phyloP scores from a whole-genome alignment of 1,284 basidiomycete species.

The Cryptococcus amylolentus region DNA sequence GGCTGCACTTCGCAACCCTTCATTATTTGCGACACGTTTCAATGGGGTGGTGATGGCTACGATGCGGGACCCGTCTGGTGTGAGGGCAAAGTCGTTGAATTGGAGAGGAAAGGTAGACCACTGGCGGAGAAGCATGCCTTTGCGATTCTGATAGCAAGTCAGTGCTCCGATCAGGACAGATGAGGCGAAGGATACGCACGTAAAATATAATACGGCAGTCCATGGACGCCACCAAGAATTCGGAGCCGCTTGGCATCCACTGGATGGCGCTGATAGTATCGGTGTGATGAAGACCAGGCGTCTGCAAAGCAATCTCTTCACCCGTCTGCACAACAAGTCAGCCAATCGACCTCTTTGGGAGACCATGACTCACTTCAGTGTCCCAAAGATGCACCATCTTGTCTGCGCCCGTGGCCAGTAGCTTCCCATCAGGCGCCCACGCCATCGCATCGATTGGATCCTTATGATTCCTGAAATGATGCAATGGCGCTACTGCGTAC shows the following conservation, averaged over 20 bases:
- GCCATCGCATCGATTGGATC: conserved; percentile 74
- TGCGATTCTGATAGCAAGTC: conserved; percentile 3
- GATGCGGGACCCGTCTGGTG: conserved; percentile 77
- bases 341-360: neutral
- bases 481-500: conserved; percentile 28
- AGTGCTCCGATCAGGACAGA: neutral
- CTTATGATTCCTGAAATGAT: conserved; percentile 63
- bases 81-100: conserved; percentile 79
- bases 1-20: conserved; percentile 32
- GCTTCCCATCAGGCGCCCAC: conserved; percentile 83
- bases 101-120: conserved; percentile 77
- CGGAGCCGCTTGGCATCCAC: conserved; percentile 83
- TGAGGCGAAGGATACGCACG: conserved; percentile 55
- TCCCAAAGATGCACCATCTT: conserved; percentile 81
- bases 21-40: conserved; percentile 44
- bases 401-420: conserved; percentile 77
- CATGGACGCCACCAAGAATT: conserved; percentile 85
- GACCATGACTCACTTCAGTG: conserved; percentile 59
- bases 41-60: conserved; percentile 71
- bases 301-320: conserved; percentile 11
- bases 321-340: conserved; percentile 23
- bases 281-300: conserved; percentile 54
- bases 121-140: conserved; percentile 63
- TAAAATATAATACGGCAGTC: conserved; percentile 85
- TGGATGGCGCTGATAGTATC: conserved; percentile 82